Percentiles rank a stretch among this genome's conserved stretches.
Conservation (phyloP, 805 yeast species). For the Teunomyces panamensis region DNA sequence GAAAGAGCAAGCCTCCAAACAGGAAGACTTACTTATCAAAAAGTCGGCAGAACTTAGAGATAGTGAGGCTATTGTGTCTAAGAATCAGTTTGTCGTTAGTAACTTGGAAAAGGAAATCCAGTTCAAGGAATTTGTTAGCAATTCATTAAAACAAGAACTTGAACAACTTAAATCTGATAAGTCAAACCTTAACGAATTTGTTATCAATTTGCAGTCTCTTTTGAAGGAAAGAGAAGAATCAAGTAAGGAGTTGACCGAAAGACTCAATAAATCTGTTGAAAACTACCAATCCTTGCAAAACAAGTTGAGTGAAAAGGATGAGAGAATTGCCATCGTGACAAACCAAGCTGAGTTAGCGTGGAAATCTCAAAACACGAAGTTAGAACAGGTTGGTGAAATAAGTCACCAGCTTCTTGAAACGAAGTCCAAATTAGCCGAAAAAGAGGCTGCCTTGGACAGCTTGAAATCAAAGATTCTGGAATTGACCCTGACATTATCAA, state of each 20-base stretch:
- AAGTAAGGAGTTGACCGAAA: slow-evolving; percentile 46
- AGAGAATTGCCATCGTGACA: slow-evolving; percentile 48
- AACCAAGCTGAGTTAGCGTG: slow-evolving; percentile 57
- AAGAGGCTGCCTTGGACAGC: slow-evolving; percentile 36
- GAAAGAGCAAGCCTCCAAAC: slow-evolving; percentile 41
- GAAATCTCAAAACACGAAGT: slow-evolving; percentile 50
- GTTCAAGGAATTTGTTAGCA: slow-evolving; percentile 47
- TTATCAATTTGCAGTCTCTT: slow-evolving; percentile 57
- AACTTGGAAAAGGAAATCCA: slow-evolving; percentile 55
- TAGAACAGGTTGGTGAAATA: slow-evolving; percentile 56
- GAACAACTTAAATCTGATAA: slow-evolving; percentile 56
- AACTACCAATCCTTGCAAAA: slow-evolving; percentile 43
- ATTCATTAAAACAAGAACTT: slow-evolving; percentile 52
- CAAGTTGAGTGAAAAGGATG: slow-evolving; percentile 52
- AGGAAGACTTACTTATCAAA: slow-evolving; percentile 29
- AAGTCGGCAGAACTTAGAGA: slow-evolving; percentile 53
- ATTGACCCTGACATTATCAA: slow-evolving; percentile 5
- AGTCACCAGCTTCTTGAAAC: slow-evolving; percentile 42
- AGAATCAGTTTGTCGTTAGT: slow-evolving; percentile 42
- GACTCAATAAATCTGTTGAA: slow-evolving; percentile 49
- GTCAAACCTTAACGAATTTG: slow-evolving; percentile 51
- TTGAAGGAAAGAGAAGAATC: slow-evolving; percentile 60
- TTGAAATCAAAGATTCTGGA: slow-evolving; percentile 35
- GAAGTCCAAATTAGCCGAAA: slow-evolving; percentile 41
- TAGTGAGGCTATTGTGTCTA: slow-evolving; percentile 44